phyloP scores from a whole-genome alignment of 176 grass and related monocot genomes.

The Raddia distichophylla region DNA sequence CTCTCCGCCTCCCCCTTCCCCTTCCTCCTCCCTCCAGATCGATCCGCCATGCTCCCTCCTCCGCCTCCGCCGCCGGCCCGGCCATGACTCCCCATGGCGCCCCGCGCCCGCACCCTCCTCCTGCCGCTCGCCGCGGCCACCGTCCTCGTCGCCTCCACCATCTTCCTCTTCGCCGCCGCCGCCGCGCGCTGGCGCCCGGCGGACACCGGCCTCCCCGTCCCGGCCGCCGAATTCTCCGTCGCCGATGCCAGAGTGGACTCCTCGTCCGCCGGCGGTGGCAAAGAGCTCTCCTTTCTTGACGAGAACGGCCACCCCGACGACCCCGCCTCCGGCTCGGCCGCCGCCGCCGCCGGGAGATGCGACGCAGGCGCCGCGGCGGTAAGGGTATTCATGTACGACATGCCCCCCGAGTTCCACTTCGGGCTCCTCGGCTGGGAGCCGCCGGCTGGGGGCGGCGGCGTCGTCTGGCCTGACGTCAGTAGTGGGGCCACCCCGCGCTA shows the following conservation, averaged over 20 bases:
- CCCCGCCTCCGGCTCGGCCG: slow-evolving; percentile 13
- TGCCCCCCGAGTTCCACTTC: slow-evolving; percentile 90
- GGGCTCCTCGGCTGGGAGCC: slow-evolving; percentile 74
- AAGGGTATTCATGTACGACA: slow-evolving; percentile 90
- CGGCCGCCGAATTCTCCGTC: neutral
- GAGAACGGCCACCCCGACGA: slow-evolving; percentile 49
- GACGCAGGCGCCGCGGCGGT: slow-evolving; percentile 44
- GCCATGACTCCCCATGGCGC: slow-evolving; percentile 47
- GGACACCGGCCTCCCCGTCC: slow-evolving; percentile 52
- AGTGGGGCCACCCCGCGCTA: slow-evolving; percentile 52
- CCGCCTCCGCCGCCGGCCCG: neutral
- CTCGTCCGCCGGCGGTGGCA: neutral
- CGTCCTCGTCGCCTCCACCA: slow-evolving; percentile 57
- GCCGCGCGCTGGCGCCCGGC: slow-evolving; percentile 50
- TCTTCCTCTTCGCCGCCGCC: slow-evolving; percentile 58
- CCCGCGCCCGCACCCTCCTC: slow-evolving; percentile 39
- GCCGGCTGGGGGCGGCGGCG: slow-evolving; percentile 16
- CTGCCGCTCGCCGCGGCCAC: slow-evolving; percentile 52
- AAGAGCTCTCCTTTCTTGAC: slow-evolving; percentile 48
- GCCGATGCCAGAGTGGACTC: neutral
- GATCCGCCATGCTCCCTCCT: slow-evolving; percentile 24
- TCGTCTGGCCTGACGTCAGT: slow-evolving; percentile 66
- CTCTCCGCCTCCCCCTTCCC: slow-evolving; percentile 2
- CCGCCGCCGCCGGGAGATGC: slow-evolving; percentile 35
- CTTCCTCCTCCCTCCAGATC: neutral